Conservation (phyloP, 257 asterid genomes). For the Phtheirospermum japonicum region DNA sequence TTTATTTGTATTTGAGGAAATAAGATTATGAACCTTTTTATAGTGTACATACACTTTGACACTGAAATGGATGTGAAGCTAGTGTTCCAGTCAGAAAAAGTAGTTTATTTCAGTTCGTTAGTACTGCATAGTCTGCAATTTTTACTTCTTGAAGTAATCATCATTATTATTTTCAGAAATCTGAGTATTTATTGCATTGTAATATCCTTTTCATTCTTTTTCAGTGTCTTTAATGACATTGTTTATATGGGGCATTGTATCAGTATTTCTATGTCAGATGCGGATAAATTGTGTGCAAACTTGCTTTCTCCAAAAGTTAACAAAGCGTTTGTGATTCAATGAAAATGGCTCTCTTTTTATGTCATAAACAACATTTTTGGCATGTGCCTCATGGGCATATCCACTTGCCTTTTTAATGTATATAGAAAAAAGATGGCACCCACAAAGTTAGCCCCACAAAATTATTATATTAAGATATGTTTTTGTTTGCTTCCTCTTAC, state of each 20-base stretch:
- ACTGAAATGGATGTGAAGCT: slow-evolving; percentile 24
- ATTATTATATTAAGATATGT: slow-evolving; percentile 11
- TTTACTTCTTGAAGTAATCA: slow-evolving; percentile 23
- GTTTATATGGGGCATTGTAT: slow-evolving; percentile 21
- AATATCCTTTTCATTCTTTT: slow-evolving; percentile 12
- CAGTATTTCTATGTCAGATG: slow-evolving; percentile 29
- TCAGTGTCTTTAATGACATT: slow-evolving; percentile 23
- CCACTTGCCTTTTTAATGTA: slow-evolving; percentile 27
- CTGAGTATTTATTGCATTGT: slow-evolving; percentile 8
- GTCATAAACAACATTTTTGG: no score
- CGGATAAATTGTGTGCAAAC: slow-evolving; percentile 25
- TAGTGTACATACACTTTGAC: slow-evolving; percentile 9
- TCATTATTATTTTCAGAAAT: slow-evolving; percentile 20
- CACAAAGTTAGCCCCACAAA: slow-evolving; percentile 24
- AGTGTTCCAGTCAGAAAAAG: slow-evolving; percentile 25
- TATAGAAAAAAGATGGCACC: neutral
- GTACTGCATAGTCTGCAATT: slow-evolving; percentile 15
- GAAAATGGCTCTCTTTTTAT: neutral
- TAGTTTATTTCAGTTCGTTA: slow-evolving; percentile 28
- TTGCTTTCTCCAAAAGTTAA: slow-evolving; percentile 31
- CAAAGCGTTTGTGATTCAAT: slow-evolving; percentile 7
- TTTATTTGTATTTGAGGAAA: neutral
- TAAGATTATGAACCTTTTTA: neutral
- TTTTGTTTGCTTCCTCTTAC: slow-evolving; percentile 9
- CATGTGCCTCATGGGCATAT: neutral